phyloP scores from a whole-genome alignment of 192 early-diverging fungal genomes.

The Anaeromyces robustus region DNA sequence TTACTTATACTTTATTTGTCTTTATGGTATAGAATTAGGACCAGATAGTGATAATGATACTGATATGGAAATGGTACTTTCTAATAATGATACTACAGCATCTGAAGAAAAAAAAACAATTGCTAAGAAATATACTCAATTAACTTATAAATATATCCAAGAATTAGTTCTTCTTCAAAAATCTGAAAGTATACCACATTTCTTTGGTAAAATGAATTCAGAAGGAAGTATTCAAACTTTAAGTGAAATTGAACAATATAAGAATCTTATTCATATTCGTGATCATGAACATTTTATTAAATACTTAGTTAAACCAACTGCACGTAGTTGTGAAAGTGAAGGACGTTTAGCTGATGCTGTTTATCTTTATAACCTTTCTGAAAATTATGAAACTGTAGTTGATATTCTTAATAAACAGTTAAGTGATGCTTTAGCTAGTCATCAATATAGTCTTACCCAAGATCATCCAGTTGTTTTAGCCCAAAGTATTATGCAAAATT shows the following conservation, averaged over 20 bases:
- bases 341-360: conserved; percentile 50
- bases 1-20: conserved; percentile 41
- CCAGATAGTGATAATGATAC: neutral
- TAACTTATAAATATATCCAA: conserved; percentile 30
- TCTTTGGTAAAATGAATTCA: conserved; percentile 15
- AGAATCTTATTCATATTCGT: conserved; percentile 39
- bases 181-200: conserved; percentile 33
- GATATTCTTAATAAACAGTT: conserved; percentile 50
- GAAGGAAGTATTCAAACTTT: neutral
- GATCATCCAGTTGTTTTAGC: conserved; percentile 7
- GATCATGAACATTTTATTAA: conserved; percentile 42
- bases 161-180: conserved; percentile 37
- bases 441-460: neutral
- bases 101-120: neutral
- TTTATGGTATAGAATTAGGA: conserved; percentile 19
- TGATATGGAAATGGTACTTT: neutral
- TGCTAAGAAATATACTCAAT: conserved; percentile 23
- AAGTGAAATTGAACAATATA: conserved; percentile 53
- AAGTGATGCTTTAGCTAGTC: conserved; percentile 25
- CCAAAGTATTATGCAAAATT: conserved; percentile 25
- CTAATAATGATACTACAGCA: neutral
- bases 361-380: conserved; percentile 56
- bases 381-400: conserved; percentile 58
- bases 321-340: conserved; percentile 48
- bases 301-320: conserved; percentile 45